A percentile compares a stretch with the other conserved stretches of the same genome.
phyloP scores from a whole-genome alignment of 805 yeast species.

The Candida sanyiensis region DNA sequence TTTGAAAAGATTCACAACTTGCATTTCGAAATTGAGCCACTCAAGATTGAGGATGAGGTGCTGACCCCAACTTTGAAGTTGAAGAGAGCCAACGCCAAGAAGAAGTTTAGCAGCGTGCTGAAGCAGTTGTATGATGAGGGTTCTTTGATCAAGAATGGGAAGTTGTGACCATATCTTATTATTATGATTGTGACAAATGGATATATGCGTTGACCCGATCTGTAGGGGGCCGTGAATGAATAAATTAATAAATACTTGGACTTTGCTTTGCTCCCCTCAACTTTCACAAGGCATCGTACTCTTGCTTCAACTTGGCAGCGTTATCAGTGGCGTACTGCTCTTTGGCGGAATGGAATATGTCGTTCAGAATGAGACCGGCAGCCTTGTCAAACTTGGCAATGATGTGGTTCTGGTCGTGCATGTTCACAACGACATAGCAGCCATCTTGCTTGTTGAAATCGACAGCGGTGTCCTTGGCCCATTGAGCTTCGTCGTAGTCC shows the following conservation, averaged over 20 bases:
- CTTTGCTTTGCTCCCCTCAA: too few relatives aligned
- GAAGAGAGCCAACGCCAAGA: constrained; percentile 45
- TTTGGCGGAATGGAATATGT: constrained; percentile 43
- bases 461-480: constrained; percentile 48
- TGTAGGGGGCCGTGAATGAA: too few relatives aligned
- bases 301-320: neutral
- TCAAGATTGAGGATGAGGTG: constrained; percentile 52
- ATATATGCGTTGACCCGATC: too few relatives aligned
- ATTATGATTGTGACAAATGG: too few relatives aligned
- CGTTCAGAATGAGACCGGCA: constrained; percentile 36
- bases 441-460: constrained; percentile 28
- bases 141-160: constrained; percentile 27
- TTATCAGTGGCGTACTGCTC: constrained; percentile 19
- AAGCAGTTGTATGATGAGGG: constrained; percentile 48
- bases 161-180: constrained; percentile 15
- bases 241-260: too few relatives aligned
- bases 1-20: constrained; percentile 59
- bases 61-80: constrained; percentile 64
- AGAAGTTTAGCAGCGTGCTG: constrained; percentile 36
- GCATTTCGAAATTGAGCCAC: constrained; percentile 50
- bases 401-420: constrained; percentile 38
- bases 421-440: constrained; percentile 39
- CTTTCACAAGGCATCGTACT: constrained; percentile 2
- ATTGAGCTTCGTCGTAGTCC: constrained; percentile 46
- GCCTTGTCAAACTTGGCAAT: constrained; percentile 37